phyloP scores from a whole-genome alignment of 176 grass and related monocot species.

The Puccinellia tenuiflora region DNA sequence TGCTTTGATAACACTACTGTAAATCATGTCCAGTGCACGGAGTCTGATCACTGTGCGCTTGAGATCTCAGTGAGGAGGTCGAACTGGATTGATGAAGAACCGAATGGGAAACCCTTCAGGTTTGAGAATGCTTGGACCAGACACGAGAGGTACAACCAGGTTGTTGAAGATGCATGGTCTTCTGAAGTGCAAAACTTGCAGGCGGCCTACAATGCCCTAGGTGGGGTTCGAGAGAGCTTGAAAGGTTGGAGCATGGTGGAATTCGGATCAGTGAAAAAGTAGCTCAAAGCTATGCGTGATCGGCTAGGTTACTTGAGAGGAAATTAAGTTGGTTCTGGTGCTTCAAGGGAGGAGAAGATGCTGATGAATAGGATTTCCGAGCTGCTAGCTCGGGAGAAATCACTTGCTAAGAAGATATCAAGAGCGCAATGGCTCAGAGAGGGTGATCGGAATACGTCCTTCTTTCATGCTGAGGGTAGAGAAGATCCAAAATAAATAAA shows the following conservation, averaged over 20 bases:
- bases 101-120: neutral
- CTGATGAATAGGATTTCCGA: too few species aligned
- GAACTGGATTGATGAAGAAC: neutral
- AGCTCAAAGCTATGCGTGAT: neutral
- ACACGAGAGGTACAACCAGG: neutral
- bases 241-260: neutral
- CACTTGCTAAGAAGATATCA: too few species aligned
- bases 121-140: neutral
- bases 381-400: too few species aligned
- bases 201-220: neutral
- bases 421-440: too few species aligned
- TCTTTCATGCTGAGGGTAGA: too few species aligned
- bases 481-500: too few species aligned
- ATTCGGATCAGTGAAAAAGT: neutral
- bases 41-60: neutral
- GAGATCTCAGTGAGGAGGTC: neutral
- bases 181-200: neutral
- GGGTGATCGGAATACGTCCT: too few species aligned
- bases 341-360: too few species aligned
- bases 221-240: neutral
- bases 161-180: neutral
- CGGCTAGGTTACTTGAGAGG: rapidly evolving
- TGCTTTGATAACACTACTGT: too few species aligned
- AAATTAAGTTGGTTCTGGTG: too few species aligned
- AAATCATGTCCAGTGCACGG: too few species aligned